A percentile compares a stretch with the other conserved stretches of the same genome.
Evolutionary conservation across 2,329 filamentous ascomycete genomes (phyloP).

Genomic region (Fusarium sp.): DNA sequence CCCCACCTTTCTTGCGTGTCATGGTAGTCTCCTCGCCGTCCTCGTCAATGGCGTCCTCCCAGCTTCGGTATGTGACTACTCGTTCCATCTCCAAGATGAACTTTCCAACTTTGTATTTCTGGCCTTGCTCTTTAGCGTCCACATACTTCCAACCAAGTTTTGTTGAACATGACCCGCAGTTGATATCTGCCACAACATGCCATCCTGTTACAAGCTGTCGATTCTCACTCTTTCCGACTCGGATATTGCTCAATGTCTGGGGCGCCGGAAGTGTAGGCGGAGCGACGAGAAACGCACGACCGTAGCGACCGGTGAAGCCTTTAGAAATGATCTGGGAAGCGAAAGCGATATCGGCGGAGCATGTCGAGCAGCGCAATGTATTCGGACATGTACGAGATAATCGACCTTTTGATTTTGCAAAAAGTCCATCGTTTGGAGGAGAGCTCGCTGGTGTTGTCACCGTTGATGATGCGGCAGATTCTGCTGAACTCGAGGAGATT

Average conservation of each 20-base stretch:
- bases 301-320: constrained; percentile 75
- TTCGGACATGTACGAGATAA: constrained; percentile 64
- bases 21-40: constrained; percentile 19
- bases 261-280: constrained; percentile 50
- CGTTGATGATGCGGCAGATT: constrained; percentile 48
- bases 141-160: constrained; percentile 78
- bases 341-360: constrained; percentile 72
- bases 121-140: constrained; percentile 69
- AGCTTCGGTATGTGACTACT: constrained; percentile 65
- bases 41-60: constrained; percentile 58
- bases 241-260: constrained; percentile 65
- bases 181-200: constrained; percentile 75
- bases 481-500: constrained; percentile 52
- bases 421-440: constrained; percentile 37
- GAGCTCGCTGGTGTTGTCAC: constrained; percentile 50
- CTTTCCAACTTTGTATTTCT: constrained; percentile 77
- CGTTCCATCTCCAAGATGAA: constrained; percentile 75
- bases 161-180: constrained; percentile 66
- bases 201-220: constrained; percentile 72
- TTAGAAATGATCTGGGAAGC: constrained; percentile 73
- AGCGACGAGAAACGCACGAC: constrained; percentile 72
- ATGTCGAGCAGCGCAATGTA: constrained; percentile 70
- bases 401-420: constrained; percentile 36
- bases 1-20: constrained; percentile 18
- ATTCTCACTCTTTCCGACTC: constrained; percentile 66